Evolutionary conservation across 2,329 filamentous ascomycete genomes (phyloP).

Genomic region (Diaporthe amygdali): DNA sequence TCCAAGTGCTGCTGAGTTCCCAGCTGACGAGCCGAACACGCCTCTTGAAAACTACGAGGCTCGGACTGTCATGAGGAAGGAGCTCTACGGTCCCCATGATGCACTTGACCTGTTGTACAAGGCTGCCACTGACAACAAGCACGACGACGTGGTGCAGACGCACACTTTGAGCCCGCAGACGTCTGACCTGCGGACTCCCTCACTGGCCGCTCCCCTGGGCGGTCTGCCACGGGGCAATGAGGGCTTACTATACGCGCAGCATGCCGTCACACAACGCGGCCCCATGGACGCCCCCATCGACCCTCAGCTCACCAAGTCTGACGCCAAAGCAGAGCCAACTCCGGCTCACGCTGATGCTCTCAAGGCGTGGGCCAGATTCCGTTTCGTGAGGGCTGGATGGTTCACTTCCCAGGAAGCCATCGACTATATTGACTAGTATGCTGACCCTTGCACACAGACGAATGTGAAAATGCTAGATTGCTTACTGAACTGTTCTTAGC

Average conservation of each 20-base stretch:
- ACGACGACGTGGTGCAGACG: constrained; percentile 1
- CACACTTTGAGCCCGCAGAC: constrained; percentile 14
- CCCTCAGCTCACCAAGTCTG: constrained; percentile 49
- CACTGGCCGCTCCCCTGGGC: neutral
- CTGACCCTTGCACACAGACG: constrained; percentile 19
- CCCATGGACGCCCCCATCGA: constrained; percentile 44
- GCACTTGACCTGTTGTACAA: constrained; percentile 91
- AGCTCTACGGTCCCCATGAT: constrained; percentile 91
- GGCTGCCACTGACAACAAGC: constrained; percentile 69
- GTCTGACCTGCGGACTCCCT: neutral
- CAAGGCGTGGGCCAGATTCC: constrained; percentile 87
- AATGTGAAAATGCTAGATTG: neutral
- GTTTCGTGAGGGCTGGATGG: constrained; percentile 96
- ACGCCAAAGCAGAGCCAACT: constrained; percentile 49
- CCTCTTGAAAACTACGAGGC: constrained; percentile 70
- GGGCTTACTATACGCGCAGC: constrained; percentile 25
- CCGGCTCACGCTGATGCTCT: constrained; percentile 71
- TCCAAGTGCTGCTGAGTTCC: constrained; percentile 38
- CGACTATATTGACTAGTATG: constrained; percentile 89
- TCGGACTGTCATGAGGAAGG: constrained; percentile 67
- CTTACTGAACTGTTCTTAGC: constrained; percentile 44
- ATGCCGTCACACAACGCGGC: constrained; percentile 28
- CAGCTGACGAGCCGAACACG: constrained; percentile 61
- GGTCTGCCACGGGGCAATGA: constrained; percentile 4
- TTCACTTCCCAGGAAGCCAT: constrained; percentile 94